Evolutionary conservation across 2,329 filamentous ascomycete genomes (phyloP).

Genomic region (Trichoderma guizhouense): DNA sequence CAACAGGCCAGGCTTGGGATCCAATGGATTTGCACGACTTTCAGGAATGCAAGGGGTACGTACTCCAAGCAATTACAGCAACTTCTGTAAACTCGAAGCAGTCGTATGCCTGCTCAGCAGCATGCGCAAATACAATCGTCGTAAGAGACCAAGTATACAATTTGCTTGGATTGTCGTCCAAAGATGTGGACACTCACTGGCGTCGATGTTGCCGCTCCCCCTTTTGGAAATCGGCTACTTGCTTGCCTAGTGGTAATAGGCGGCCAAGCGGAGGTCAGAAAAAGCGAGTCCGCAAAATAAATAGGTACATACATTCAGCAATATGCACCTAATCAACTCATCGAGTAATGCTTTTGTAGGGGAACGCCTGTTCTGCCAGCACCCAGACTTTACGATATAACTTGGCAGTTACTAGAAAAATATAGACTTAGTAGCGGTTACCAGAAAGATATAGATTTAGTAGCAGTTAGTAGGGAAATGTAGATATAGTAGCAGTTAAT

Average conservation of each 20-base stretch:
- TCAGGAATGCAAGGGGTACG: not conserved
- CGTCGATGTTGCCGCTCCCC: not conserved
- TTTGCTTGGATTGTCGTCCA: not conserved
- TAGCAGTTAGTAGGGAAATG: too few species aligned
- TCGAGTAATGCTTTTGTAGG: too few species aligned
- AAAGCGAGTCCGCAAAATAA: too few species aligned
- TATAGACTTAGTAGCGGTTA: too few species aligned
- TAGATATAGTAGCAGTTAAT: too few species aligned
- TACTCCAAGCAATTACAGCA: not conserved
- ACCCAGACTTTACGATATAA: too few species aligned
- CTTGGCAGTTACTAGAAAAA: too few species aligned
- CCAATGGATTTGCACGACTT: not conserved
- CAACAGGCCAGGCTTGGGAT: not conserved
- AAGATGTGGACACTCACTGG: not conserved
- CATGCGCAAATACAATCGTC: not conserved
- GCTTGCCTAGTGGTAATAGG: not conserved
- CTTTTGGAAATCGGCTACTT: not conserved
- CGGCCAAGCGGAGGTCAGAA: too few species aligned
- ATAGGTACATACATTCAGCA: too few species aligned
- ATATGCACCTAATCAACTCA: too few species aligned
- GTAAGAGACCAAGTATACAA: not conserved
- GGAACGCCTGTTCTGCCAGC: too few species aligned
- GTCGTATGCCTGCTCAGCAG: not conserved
- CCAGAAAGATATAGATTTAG: too few species aligned
- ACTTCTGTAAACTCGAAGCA: not conserved